Conservation (phyloP, 2,329 filamentous ascomycete genomes). For the Colletotrichum sp. region DNA sequence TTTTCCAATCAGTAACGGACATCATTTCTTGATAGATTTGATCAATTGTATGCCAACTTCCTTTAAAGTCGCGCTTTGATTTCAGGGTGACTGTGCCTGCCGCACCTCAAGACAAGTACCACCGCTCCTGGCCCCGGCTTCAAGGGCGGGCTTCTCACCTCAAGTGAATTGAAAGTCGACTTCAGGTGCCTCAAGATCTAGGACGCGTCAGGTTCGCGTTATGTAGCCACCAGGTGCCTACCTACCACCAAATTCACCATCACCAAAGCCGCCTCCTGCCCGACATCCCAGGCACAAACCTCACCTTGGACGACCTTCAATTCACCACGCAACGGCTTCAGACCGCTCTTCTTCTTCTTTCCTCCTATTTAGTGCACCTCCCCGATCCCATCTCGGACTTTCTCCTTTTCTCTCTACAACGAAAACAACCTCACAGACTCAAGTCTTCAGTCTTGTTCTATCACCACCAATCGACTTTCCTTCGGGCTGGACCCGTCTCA, state of each 20-base stretch:
- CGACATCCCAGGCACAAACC: neutral
- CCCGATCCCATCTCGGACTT: neutral
- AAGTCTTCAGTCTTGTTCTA: neutral
- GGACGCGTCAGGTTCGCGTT: neutral
- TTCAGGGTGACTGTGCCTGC: neutral
- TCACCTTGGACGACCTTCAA: neutral
- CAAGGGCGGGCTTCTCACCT: neutral
- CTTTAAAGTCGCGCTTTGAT: neutral
- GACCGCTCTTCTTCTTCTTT: neutral
- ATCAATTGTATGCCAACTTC: neutral
- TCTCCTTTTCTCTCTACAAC: neutral
- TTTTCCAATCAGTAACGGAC: neutral
- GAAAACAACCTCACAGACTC: neutral
- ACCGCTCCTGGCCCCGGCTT: neutral
- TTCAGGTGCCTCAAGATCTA: neutral
- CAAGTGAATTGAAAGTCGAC: neutral
- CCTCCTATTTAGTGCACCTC: neutral
- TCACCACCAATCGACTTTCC: accelerated
- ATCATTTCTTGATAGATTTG: neutral
- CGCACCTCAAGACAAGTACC: neutral
- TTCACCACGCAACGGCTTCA: neutral
- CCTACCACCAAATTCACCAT: neutral
- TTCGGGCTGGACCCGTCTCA: neutral
- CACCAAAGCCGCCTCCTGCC: neutral
- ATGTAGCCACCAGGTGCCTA: neutral